Evolutionary conservation across 306 rosid species (phyloP).

Genomic region (Quercus aquifolioides): DNA sequence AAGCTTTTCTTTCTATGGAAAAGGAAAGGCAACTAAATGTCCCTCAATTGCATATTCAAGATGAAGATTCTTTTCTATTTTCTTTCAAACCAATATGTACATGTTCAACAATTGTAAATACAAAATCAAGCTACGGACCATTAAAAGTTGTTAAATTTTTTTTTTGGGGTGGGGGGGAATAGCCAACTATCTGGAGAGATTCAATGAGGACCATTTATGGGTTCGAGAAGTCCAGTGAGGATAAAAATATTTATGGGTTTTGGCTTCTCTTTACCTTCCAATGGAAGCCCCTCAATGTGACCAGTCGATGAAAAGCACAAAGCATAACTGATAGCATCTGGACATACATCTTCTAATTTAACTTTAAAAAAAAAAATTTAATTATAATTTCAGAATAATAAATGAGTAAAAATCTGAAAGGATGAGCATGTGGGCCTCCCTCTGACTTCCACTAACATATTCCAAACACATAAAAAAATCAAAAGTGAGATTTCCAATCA

Average conservation of each 20-base stretch:
- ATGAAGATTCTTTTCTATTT: too few species aligned
- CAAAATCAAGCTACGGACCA: too few species aligned
- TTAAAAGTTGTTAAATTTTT: too few species aligned
- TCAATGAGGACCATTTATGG: constrained; percentile 33
- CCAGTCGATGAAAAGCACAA: constrained; percentile 79
- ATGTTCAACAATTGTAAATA: too few species aligned
- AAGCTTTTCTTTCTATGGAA: not conserved
- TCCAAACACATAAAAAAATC: constrained; percentile 67
- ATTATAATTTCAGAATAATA: not conserved
- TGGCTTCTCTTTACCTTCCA: constrained; percentile 50
- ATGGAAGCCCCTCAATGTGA: constrained; percentile 69
- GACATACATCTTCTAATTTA: constrained; percentile 24
- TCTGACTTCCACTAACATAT: constrained; percentile 98
- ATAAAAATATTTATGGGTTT: constrained; percentile 23
- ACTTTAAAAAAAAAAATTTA: constrained; percentile 8
- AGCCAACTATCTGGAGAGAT: too few species aligned
- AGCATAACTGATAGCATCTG: constrained; percentile 55
- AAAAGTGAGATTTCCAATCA: constrained; percentile 80
- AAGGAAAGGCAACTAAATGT: not conserved
- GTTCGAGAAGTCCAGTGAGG: constrained; percentile 27
- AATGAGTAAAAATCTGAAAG: constrained; percentile 28
- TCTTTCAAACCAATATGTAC: too few species aligned
- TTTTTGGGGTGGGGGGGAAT: not conserved
- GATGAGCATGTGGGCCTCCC: constrained; percentile 53
- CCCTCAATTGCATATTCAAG: too few species aligned